These are phyloP conservation scores for Leishmania tarentolae DNA, from an alignment of 208 protist genomes.

Conservation along the genomic window DNA sequence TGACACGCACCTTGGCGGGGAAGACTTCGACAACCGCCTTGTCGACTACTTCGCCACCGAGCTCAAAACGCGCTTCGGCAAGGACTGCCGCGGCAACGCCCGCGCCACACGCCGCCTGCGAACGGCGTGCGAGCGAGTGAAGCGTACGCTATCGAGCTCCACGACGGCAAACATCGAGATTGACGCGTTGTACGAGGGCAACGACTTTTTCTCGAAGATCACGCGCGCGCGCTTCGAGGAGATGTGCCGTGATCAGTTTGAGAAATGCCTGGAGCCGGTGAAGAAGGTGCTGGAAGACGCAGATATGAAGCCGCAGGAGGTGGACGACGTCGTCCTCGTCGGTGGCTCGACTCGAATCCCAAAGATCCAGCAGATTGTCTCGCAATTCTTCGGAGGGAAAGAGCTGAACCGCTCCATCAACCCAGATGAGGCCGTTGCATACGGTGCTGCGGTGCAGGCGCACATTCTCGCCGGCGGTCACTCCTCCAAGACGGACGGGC, in stretches of 20 bases:
- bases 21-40: conserved; percentile 99
- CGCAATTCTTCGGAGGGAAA: conserved; percentile 94
- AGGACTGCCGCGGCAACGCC: conserved; percentile 75
- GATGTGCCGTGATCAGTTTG: conserved; percentile 91
- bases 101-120: conserved; percentile 83
- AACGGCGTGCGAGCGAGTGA: conserved; percentile 95
- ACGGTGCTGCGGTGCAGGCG: conserved; percentile 97
- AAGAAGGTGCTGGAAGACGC: conserved; percentile 90
- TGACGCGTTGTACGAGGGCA: conserved; percentile 97
- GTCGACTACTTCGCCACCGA: conserved; percentile 97
- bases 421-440: conserved; percentile 94
- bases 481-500: conserved; percentile 71
- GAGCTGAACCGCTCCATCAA: conserved; percentile 95
- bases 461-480: conserved; percentile 90
- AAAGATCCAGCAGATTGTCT: conserved; percentile 97
- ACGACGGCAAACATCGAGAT: conserved; percentile 96
- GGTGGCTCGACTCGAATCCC: conserved; percentile 98
- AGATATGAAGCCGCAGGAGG: conserved; percentile 80
- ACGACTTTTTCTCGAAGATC: conserved; percentile 97
- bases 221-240: conserved; percentile 99
- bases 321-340: conserved; percentile 96
- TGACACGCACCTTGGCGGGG: conserved; percentile 99
- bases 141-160: conserved; percentile 97
- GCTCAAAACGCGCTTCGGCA: conserved; percentile 91
- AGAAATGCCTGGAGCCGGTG: conserved; percentile 81